A percentile compares a stretch with the other conserved stretches of the same genome.
Evolutionary conservation across 2,329 filamentous ascomycete species (phyloP).

Genomic region (Epichloe sylvatica): DNA sequence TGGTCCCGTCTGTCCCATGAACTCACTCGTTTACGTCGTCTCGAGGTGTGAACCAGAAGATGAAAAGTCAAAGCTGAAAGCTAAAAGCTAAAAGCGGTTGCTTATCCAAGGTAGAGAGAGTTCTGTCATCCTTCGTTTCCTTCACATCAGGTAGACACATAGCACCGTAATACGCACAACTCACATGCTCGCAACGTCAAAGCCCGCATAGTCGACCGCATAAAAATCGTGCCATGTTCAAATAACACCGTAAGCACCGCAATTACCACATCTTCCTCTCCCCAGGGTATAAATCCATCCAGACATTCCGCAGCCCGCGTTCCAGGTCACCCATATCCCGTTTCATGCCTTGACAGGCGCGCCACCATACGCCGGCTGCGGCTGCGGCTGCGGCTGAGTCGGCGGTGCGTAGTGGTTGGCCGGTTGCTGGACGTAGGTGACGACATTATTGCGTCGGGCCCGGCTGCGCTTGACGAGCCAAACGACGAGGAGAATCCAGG

Average conservation of each 20-base stretch:
- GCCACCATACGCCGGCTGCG: not conserved
- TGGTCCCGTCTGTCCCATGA: no score
- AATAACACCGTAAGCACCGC: not conserved
- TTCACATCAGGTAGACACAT: no score
- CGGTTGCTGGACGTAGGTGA: not conserved
- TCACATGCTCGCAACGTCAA: no score
- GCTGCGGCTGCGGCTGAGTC: not conserved
- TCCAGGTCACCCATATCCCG: not conserved
- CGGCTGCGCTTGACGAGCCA: not conserved
- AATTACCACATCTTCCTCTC: not conserved
- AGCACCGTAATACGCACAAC: no score
- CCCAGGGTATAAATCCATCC: not conserved
- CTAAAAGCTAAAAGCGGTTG: no score
- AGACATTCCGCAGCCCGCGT: not conserved
- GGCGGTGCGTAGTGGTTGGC: not conserved
- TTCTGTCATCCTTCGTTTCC: no score
- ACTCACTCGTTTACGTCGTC: no score
- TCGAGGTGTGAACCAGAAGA: no score
- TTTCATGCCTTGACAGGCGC: not conserved
- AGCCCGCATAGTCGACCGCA: not conserved
- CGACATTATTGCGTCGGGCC: not conserved
- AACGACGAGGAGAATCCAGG: slow-evolving; percentile 2
- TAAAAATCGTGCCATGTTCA: not conserved
- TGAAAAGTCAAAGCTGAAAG: no score
- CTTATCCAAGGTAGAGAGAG: no score